These are phyloP conservation scores for Cyclotella baltica DNA, from an alignment of 108 stramenopile genomes.

Conservation along the genomic window DNA sequence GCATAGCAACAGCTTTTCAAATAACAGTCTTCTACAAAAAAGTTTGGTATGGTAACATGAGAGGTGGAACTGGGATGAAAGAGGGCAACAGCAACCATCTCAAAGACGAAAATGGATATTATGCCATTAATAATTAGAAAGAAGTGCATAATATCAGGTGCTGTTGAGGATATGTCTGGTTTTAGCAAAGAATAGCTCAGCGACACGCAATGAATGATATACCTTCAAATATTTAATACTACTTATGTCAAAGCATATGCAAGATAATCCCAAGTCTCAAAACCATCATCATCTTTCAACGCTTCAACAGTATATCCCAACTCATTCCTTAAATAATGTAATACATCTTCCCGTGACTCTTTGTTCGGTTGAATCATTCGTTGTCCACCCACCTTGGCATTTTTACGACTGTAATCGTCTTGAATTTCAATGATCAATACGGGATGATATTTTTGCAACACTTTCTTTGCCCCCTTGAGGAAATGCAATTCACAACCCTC, in stretches of 20 bases:
- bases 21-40: too few species aligned
- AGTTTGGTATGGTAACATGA: too few species aligned
- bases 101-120: too few species aligned
- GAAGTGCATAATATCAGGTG: too few species aligned
- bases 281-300: conserved; percentile 26
- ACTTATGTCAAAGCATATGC: not conserved
- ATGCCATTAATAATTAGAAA: too few species aligned
- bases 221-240: too few species aligned
- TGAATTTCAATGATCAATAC: conserved; percentile 32
- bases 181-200: too few species aligned
- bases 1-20: too few species aligned
- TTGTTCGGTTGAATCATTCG: conserved; percentile 12
- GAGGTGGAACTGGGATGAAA: too few species aligned
- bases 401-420: conserved; percentile 15
- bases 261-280: conserved; percentile 25
- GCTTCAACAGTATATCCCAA: conserved; percentile 34
- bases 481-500: conserved; percentile 25
- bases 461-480: conserved; percentile 9
- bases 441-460: conserved; percentile 19
- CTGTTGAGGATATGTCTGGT: too few species aligned
- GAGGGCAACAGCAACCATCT: too few species aligned
- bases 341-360: conserved; percentile 18
- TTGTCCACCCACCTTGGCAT: conserved; percentile 22
- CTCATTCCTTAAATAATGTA: conserved; percentile 18
- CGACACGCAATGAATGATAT: too few species aligned